Evolutionary conservation across 2,329 filamentous ascomycete genomes (phyloP).

Genomic region (Stagonosporopsis tanaceti): DNA sequence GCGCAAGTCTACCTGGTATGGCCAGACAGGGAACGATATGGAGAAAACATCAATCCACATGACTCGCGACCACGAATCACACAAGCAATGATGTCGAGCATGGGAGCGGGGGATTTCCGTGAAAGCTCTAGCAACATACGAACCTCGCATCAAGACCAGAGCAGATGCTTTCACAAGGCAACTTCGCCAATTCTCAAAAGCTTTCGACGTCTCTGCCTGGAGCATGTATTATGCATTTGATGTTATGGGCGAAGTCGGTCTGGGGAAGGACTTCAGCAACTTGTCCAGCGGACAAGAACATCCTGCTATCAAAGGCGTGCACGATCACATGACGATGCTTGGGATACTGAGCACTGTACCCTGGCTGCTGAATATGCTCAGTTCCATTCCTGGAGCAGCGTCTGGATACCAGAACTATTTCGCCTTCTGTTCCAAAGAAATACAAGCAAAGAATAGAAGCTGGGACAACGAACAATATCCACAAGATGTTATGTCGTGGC

Average conservation of each 20-base stretch:
- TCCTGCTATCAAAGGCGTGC: conserved; percentile 47
- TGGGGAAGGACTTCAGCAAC: conserved; percentile 38
- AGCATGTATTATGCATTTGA: conserved; percentile 41
- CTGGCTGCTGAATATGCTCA: conserved; percentile 47
- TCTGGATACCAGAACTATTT: conserved; percentile 42
- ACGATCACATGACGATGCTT: conserved; percentile 46
- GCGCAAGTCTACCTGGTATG: no score
- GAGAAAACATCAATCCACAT: no score
- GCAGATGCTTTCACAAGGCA: conserved; percentile 31
- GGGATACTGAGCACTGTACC: conserved; percentile 47
- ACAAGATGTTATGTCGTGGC: conserved; percentile 51
- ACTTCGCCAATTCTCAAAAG: conserved; percentile 19
- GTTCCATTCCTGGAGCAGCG: conserved; percentile 41
- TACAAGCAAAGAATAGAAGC: conserved; percentile 44
- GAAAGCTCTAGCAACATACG: conserved; percentile 38
- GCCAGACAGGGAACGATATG: no score
- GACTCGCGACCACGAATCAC: no score
- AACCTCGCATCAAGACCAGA: conserved; percentile 37
- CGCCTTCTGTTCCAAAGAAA: conserved; percentile 36
- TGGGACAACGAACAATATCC: conserved; percentile 38
- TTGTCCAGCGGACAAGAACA: conserved; percentile 34
- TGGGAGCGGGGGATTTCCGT: conserved; percentile 5
- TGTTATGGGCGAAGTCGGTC: conserved; percentile 42
- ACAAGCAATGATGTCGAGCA: no score
- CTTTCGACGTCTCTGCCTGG: conserved; percentile 37